Percentiles rank a stretch among this genome's conserved stretches.
phyloP scores from a whole-genome alignment of 2,329 filamentous ascomycete genomes.

The Trichoderma koningii region DNA sequence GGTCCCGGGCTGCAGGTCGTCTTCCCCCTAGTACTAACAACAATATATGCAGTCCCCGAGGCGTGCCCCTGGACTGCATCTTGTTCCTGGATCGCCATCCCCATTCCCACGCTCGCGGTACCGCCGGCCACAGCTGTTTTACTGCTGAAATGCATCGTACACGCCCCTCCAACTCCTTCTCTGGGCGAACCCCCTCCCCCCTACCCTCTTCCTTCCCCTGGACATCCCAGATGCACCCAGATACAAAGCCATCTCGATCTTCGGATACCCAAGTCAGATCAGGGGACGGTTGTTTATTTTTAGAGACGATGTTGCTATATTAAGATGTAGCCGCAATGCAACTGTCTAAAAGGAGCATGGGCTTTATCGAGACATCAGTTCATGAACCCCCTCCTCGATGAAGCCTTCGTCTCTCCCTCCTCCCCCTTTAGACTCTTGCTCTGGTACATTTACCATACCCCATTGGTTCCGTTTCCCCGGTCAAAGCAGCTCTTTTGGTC shows the following conservation, averaged over 20 bases:
- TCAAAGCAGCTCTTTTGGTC: neutral
- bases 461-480: neutral
- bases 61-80: neutral
- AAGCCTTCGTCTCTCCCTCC: neutral
- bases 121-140: neutral
- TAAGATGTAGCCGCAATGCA: slow-evolving; percentile 28
- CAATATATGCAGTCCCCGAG: neutral
- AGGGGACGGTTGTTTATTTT: slow-evolving; percentile 25
- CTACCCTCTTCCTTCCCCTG: neutral
- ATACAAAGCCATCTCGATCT: slow-evolving; percentile 24
- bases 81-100: slow-evolving; percentile 23
- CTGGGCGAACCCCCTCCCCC: neutral
- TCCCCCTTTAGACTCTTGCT: neutral
- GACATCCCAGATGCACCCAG: slow-evolving; percentile 19
- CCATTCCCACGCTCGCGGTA: slow-evolving; percentile 10
- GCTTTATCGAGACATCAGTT: slow-evolving; percentile 27
- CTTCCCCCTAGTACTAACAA: neutral
- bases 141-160: neutral
- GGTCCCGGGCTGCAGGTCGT: slow-evolving; percentile 1
- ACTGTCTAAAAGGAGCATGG: slow-evolving; percentile 19
- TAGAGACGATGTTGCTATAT: slow-evolving; percentile 27
- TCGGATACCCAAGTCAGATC: slow-evolving; percentile 20
- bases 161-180: slow-evolving; percentile 12
- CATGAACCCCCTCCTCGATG: neutral
- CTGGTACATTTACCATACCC: neutral